phyloP scores from a whole-genome alignment of 441 rosid genomes.

The Aleurites moluccanus region DNA sequence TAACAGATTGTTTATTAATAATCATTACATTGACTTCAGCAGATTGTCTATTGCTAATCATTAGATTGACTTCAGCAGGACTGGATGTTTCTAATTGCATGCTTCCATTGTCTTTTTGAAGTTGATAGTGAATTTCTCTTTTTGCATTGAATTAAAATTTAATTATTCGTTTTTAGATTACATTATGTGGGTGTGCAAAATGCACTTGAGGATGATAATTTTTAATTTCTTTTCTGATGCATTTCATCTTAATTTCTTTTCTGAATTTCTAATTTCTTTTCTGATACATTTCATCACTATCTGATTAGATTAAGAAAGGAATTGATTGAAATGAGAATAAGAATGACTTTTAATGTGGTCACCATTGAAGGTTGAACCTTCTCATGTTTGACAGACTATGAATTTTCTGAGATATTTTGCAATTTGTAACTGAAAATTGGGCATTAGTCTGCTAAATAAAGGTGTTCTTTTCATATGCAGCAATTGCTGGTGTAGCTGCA shows the following conservation, averaged over 20 bases:
- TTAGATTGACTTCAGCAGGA: not conserved
- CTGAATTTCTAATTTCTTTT: not conserved
- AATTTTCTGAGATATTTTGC: not conserved
- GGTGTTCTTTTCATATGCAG: conserved; percentile 30
- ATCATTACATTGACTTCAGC: not conserved
- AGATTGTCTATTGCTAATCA: not conserved
- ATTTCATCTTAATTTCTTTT: not conserved
- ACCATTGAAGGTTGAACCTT: not conserved
- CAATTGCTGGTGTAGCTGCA: conserved; percentile 79
- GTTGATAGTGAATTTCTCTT: not conserved
- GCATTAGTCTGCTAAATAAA: not conserved
- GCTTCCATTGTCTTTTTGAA: not conserved
- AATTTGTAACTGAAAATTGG: not conserved
- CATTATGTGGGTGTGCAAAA: not conserved
- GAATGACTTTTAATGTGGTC: not conserved
- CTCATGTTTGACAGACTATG: not conserved
- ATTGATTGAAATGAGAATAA: not conserved
- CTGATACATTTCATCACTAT: not conserved
- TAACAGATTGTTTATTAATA: not conserved
- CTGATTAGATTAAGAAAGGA: not conserved
- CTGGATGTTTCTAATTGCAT: not conserved
- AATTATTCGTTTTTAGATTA: not conserved
- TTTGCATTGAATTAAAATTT: not conserved
- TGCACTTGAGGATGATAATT: not conserved
- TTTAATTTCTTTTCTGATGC: not conserved